A percentile compares a stretch with the other conserved stretches of the same genome.
These are phyloP conservation scores for Serendipita vermifera DNA, from an alignment of 768 basidiomycete genomes.

Conservation along the genomic window DNA sequence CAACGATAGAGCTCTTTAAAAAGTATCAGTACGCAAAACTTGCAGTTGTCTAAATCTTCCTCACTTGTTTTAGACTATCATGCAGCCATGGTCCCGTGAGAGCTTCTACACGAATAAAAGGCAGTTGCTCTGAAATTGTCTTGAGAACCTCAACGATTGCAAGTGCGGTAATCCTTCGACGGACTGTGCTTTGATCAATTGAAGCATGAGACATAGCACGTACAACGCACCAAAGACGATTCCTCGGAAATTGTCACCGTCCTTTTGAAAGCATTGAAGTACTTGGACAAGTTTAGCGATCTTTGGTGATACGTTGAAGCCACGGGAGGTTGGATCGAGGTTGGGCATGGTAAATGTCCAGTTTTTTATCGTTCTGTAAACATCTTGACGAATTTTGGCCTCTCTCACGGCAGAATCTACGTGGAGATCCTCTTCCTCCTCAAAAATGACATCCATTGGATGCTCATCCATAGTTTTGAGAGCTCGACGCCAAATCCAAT, in stretches of 20 bases:
- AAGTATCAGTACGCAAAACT: neutral
- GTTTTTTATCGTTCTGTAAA: conserved; percentile 32
- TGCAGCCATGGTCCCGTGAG: conserved; percentile 28
- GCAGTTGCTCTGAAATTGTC: conserved; percentile 36
- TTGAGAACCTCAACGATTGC: conserved; percentile 47
- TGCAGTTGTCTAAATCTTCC: conserved; percentile 24
- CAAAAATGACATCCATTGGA: conserved; percentile 16
- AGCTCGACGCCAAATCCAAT: conserved; percentile 53
- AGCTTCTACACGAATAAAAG: conserved; percentile 43
- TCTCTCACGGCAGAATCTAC: conserved; percentile 10
- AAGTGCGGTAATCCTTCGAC: conserved; percentile 38
- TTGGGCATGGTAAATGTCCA: conserved; percentile 57
- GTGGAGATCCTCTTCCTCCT: conserved; percentile 27
- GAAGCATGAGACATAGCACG: neutral
- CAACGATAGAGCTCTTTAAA: conserved; percentile 35
- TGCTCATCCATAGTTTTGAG: conserved; percentile 28
- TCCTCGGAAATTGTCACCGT: conserved; percentile 49
- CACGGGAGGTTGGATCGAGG: conserved; percentile 38
- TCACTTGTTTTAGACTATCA: conserved; percentile 1
- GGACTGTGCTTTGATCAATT: conserved; percentile 30
- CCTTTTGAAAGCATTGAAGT: conserved; percentile 40
- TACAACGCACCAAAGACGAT: conserved; percentile 46
- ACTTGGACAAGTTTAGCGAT: conserved; percentile 47
- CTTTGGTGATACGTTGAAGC: conserved; percentile 59
- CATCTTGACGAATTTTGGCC: conserved; percentile 10